Evolutionary conservation across 768 basidiomycete species (phyloP), one percentile per base, ranked within the genome.

Genomic region (Phlebiopsis gigantea): DNA sequence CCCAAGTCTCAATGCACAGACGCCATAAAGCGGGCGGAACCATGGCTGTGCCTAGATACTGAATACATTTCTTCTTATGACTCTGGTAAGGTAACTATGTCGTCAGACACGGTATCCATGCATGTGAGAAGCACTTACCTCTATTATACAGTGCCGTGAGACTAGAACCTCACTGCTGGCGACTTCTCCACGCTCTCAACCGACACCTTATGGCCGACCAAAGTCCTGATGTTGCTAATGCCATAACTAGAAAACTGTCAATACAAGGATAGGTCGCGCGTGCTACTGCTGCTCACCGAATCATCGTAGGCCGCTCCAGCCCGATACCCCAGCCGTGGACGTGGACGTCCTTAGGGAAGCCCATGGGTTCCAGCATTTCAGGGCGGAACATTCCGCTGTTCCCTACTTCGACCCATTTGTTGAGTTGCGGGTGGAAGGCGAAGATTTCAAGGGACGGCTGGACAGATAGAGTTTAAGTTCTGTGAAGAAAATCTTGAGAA

Each of bases 341-440:
- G 24, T 94, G 87, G 10, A 98, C 93, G 66, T 94, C 94, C 62
- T 91, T 89, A 0, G 97, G 97, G 68, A 98, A 86, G 29, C 97
- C 97, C 95, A 98, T 98, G 6, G 97, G 94, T 69, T 94, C 94
- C 29, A 99, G 77, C 96, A 99, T 98, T 71, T 99, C 97, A 3
- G 97, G 97, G 30, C 97, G 84, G 85, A 99, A 99, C 90, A 99
- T 96, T 22, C 97, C 97, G 68, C 93, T 96, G 74, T 98, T 98
- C 31, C 96, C 96, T 29, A 98, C 93, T 72, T 98, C 96, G 31
- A 98, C 95, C 93, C 94, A 97, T 65, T 90, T 89, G 69, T 90
- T 78, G 39, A 98, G 81, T 72, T 87, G 82, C 39, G 94, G 92
- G 66, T 99, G 97, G 81, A 95, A 99, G 26, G 95, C 94, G 72